phyloP scores from a whole-genome alignment of 164 flowering plant genomes.

The Chloranthus sessilifolius region DNA sequence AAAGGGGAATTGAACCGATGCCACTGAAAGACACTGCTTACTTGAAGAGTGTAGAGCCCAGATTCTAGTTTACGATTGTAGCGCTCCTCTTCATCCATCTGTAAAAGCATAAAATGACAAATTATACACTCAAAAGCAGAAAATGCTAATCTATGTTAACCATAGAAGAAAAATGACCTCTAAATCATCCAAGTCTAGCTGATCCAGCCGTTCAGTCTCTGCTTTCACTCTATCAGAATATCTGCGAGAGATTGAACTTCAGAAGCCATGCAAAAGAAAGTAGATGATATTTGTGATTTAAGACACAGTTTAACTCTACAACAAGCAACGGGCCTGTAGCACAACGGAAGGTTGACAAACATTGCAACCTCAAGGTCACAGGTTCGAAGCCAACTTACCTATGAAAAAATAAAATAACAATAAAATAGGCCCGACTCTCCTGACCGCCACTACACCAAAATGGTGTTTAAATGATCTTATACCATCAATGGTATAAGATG shows the following conservation, averaged over 20 bases:
- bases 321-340: too few species aligned
- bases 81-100: slow-evolving; percentile 96
- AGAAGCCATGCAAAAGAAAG: too few species aligned
- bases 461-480: too few species aligned
- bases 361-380: too few species aligned
- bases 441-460: too few species aligned
- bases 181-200: slow-evolving; percentile 80
- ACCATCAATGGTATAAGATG: too few species aligned
- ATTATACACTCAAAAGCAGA: not conserved
- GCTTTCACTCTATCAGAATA: slow-evolving; percentile 84
- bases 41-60: slow-evolving; percentile 96
- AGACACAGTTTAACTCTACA: too few species aligned
- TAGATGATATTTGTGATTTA: too few species aligned
- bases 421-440: too few species aligned
- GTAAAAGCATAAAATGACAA: slow-evolving; percentile 10
- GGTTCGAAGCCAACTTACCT: too few species aligned
- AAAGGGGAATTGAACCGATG: not conserved
- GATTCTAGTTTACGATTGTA: slow-evolving; percentile 84
- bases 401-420: too few species aligned
- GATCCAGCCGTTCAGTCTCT: slow-evolving; percentile 62
- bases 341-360: too few species aligned
- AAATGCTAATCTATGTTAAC: not conserved
- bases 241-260: slow-evolving; percentile 26
- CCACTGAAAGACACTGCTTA: slow-evolving; percentile 11
- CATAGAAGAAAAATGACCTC: slow-evolving; percentile 45